Evolutionary conservation across 495 filamentous ascomycete species (phyloP), one percentile per base, ranked within the genome.

Genomic region (Talaromyces borbonicus): DNA sequence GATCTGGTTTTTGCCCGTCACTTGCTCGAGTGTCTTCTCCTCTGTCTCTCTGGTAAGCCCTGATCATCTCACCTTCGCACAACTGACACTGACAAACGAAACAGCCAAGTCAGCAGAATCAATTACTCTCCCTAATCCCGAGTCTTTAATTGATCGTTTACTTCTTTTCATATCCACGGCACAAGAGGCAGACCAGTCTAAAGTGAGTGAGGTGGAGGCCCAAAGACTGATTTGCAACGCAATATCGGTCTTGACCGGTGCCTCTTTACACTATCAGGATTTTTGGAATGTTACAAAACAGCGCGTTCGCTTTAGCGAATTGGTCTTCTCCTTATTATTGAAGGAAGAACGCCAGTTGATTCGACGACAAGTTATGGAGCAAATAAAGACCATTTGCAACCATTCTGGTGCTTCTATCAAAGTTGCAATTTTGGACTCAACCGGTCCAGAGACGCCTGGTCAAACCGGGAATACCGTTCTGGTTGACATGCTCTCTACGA

Each of bases 211-310:
- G 22, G 8, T 37, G 8, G 50, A 46, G n/a, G 46, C 52, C 40
- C 57, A 60, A 48, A 70, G 35, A 51, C 63, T 62, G 53, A 78
- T 56, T 51, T 78, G 66, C 36, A 54, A 72, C 31, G 74, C 73
- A 22, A 81, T 88, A 42, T 73, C 77, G 11, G 67, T 78, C 9
- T 63, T 90, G 2, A 61, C 87, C 0, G 78, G 86, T 56, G 77
- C 71, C 12, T 85, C 81, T 32, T 60, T 79, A 9, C 69, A 78
- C 36, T 83, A 76, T 43, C 49, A 59, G 8, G 46, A 53, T 0
- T 73, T 87, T 50, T 86, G 84, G 83, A 47, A 56, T 2, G 63
- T 67, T 4, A 76, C 87, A 49, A 73, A 70, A 18, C 54, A 62
- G 8, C 57, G 63, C 18, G 45, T 51, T 8, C 56, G 73, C 24